These are phyloP conservation scores for Cymbopogon citratus DNA, from an alignment of 176 grass and related monocot genomes.

Conservation along the genomic window DNA sequence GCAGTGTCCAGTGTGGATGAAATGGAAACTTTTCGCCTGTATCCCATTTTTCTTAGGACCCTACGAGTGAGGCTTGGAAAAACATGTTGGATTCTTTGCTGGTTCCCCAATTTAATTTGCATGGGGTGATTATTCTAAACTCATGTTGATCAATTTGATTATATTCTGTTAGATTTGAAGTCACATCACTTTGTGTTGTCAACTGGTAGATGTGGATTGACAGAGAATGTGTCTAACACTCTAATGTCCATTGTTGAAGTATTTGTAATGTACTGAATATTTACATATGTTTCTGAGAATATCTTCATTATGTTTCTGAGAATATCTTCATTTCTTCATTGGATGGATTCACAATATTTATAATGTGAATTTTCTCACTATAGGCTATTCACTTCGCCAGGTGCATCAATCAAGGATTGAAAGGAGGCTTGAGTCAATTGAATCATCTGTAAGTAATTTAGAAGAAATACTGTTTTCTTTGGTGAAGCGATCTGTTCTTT, in stretches of 20 bases:
- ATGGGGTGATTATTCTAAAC: background rate
- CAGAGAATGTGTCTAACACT: background rate
- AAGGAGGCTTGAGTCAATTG: conserved; percentile 67
- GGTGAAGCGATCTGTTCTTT: background rate
- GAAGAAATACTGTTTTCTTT: background rate
- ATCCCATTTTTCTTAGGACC: background rate
- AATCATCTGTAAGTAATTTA: conserved; percentile 71
- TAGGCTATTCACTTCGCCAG: conserved; percentile 79
- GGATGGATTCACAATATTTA: background rate
- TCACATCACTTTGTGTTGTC: background rate
- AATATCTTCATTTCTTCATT: background rate
- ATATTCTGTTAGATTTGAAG: background rate
- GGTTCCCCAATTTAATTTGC: background rate
- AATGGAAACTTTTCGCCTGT: background rate
- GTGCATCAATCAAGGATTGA: conserved; percentile 72
- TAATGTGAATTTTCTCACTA: background rate
- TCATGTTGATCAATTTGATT: background rate
- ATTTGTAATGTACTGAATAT: background rate
- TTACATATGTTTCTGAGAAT: background rate
- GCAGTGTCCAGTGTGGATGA: background rate
- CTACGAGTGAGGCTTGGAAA: background rate
- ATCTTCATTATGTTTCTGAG: background rate
- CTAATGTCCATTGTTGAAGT: too few species aligned
- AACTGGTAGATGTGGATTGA: background rate
- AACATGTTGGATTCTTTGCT: background rate